Evolutionary conservation across 768 basidiomycete species (phyloP), one percentile per base, ranked within the genome.

Genomic region (Auricularia cornea): DNA sequence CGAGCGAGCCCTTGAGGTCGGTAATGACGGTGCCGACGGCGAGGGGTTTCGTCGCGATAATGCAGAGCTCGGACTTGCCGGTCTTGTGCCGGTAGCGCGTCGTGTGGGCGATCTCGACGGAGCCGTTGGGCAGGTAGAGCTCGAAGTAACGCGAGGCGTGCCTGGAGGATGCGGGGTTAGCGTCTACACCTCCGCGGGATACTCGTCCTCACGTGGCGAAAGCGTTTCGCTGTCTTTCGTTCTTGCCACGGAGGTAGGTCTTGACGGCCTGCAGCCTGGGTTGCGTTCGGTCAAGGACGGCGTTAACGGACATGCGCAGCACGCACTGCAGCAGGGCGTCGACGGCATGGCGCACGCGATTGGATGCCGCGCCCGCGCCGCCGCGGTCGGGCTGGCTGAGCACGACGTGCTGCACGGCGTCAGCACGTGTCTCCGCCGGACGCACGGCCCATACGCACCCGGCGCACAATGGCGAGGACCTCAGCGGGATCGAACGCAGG

Each of bases 1-100:
- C 92, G 89, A 94, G 90, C 11, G 92, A 93, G 38, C 92, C 92
- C 72, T 93, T 92, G 59, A 94, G 80, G 71, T 94, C 92, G n/a
- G 83, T 84, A 65, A 94, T 86, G 66, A 91, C 89, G 61, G 81
- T 75, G 64, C 90, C 89, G 26, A 86, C 81, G 29, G 78, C 76
- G 31, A 93, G 80, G 44, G 81, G 74, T 29, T 88, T 86, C 23
- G 92, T 93, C 32, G 92, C 92, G 60, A 93, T 81, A 60, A 93
- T 92, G 69, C 92, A 94, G 16, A 94, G 75, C 71, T 94, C 92
- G 32, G 90, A 90, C 76, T 94, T 94, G 68, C 92, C 92, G 32
- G 92, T 94, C 64, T 83, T 84, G 75, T 91, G 87, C 48, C 91
- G 86, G 73, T 94, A 94, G 30, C 92, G 85, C 31, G 90, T 91